These are phyloP conservation scores for Tylopilus sp. DNA, from an alignment of 1,284 basidiomycete genomes.

Conservation along the genomic window DNA sequence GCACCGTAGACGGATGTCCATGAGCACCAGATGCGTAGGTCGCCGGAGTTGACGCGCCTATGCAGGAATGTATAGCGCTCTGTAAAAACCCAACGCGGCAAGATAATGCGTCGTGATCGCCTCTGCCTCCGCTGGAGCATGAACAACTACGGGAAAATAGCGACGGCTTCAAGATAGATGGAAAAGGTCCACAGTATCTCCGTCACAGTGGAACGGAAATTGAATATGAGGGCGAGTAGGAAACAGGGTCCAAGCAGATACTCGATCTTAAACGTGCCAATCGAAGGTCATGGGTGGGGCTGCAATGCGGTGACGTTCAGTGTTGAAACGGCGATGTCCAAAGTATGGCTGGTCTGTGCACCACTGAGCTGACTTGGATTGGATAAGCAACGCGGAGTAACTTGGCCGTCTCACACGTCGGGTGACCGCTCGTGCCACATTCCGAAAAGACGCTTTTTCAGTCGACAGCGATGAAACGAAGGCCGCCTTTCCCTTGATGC, in stretches of 20 bases:
- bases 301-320: slow-evolving; percentile 42
- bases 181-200: slow-evolving; percentile 97
- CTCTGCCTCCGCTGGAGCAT: slow-evolving; percentile 99
- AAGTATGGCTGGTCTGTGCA: slow-evolving; percentile 7
- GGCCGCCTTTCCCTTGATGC: slow-evolving; percentile 39
- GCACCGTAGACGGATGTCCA: slow-evolving; percentile 10
- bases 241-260: slow-evolving; percentile 90
- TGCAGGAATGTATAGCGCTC: slow-evolving; percentile 98
- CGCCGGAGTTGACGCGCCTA: slow-evolving; percentile 49
- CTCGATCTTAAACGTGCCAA: slow-evolving; percentile 97
- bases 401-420: no score
- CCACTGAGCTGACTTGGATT: no score
- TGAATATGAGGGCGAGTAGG: slow-evolving; percentile 88
- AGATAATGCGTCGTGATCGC: slow-evolving; percentile 98
- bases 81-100: slow-evolving; percentile 93
- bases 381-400: no score
- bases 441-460: no score
- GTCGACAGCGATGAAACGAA: no score
- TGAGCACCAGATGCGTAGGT: slow-evolving; percentile 18
- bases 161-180: slow-evolving; percentile 97
- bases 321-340: slow-evolving; percentile 8
- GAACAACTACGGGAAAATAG: slow-evolving; percentile 97
- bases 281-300: slow-evolving; percentile 95
- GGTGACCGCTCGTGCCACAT: no score
- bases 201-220: slow-evolving; percentile 81